phyloP scores from a whole-genome alignment of 1,139 yeast species.

The Yamadazyma sp. region DNA sequence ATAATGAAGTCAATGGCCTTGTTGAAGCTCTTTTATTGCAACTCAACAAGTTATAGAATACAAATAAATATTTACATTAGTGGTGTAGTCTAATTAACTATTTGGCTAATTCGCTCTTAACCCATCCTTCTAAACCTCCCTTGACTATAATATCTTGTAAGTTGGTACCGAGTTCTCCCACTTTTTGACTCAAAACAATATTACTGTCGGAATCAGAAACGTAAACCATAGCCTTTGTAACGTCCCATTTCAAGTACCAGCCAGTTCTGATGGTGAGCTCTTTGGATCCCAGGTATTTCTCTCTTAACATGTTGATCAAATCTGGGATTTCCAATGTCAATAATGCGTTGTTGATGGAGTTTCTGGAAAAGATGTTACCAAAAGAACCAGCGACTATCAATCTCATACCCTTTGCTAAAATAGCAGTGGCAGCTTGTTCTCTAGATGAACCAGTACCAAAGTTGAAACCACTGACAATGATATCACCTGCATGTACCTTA shows the following conservation, averaged over 20 bases:
- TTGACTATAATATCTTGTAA: conserved; percentile 94
- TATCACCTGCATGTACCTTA: conserved; percentile 85
- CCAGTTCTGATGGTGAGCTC: conserved; percentile 94
- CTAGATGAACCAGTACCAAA: conserved; percentile 99
- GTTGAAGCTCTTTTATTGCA: conserved; percentile 1
- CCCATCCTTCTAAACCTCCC: conserved; percentile 99
- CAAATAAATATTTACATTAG: too few relatives aligned
- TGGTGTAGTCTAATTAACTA: too few relatives aligned
- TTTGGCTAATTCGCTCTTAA: conserved; percentile 63
- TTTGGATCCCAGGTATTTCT: conserved; percentile 51
- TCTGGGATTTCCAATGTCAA: conserved; percentile 92
- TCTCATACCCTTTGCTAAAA: conserved; percentile 89
- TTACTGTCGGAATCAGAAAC: conserved; percentile 70
- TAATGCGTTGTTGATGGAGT: conserved; percentile 92
- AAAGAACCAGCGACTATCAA: conserved; percentile 96
- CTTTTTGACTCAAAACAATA: conserved; percentile 75
- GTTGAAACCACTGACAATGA: conserved; percentile 87
- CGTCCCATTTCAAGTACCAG: conserved; percentile 92
- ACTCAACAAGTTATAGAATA: neutral
- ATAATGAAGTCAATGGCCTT: conserved; percentile 17
- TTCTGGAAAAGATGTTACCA: conserved; percentile 94
- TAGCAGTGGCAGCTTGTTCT: conserved; percentile 98
- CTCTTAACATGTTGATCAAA: conserved; percentile 73
- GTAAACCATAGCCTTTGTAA: conserved; percentile 73
- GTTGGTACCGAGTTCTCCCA: conserved; percentile 93